phyloP scores from a whole-genome alignment of 139 green algal genomes.

The Closterium sp. region DNA sequence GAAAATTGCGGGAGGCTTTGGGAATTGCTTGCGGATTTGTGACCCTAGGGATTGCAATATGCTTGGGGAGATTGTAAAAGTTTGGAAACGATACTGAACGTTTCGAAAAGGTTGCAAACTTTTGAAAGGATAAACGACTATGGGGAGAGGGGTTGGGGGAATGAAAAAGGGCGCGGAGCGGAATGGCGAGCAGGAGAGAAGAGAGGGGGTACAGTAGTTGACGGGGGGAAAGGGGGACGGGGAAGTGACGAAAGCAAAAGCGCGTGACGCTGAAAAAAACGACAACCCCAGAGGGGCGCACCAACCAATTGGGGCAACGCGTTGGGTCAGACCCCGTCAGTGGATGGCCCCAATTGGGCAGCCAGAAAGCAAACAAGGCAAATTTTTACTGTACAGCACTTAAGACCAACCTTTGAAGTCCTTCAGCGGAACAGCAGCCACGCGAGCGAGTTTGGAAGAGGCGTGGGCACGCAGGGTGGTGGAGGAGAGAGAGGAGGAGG shows the following conservation, averaged over 20 bases:
- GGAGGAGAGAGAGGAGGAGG: no score
- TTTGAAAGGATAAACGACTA: no score
- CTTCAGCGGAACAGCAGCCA: no score
- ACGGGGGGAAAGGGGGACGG: background rate
- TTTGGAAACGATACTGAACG: no score
- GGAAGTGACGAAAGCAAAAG: background rate
- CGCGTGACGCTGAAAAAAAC: no score
- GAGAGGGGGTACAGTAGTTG: background rate
- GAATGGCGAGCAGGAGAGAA: background rate
- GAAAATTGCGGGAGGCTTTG: background rate
- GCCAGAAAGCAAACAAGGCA: no score
- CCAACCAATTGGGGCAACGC: background rate
- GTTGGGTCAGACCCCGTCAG: background rate
- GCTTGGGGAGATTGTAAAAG: background rate
- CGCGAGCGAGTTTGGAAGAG: no score
- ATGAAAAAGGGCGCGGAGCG: background rate
- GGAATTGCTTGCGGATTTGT: background rate
- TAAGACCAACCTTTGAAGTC: no score
- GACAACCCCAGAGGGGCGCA: background rate
- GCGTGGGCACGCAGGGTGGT: no score
- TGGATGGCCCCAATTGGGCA: no score
- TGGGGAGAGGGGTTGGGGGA: background rate
- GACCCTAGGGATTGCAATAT: background rate
- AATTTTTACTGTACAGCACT: no score
- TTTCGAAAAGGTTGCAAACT: no score